Evolutionary conservation across 306 rosid species (phyloP), one percentile per base, ranked within the genome.

Genomic region (Fagus sylvatica): DNA sequence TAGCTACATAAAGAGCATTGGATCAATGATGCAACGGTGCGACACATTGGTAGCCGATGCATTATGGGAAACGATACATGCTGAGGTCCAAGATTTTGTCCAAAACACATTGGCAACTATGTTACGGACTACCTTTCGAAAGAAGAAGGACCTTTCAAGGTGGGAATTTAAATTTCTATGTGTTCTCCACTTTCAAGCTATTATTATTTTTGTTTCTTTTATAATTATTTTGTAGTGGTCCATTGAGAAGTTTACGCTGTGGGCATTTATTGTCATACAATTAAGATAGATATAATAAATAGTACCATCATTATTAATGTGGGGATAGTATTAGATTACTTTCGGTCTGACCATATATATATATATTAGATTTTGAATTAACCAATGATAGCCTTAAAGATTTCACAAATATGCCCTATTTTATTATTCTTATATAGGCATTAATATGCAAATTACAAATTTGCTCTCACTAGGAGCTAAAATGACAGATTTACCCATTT

Each of bases 61-160:
- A 83, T 88, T 95, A 83, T 95, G 98, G 97, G 98, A 95, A 88
- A 92, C 98, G 72, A 86, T 95, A 82, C 98, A 95, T 84, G 89
- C 98, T 5, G 98, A 95, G 88, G 98, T 95, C 78, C 98, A 95
- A 80, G 98, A 95, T 88, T 95, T 95, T 89, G 98, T 95, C 56
- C 98, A 95, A 81, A 95, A 95, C 88, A 89, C 98, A 51, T 80
- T 95, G 81, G 98, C 98, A 73, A 83, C 93, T 60, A 95, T 95
- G 98, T 74, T 92, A 83, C 88, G 92, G 73, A 95, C 98, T 78
- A 91, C 98, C 76, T 95, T 95, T 77, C 91, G 98, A 74, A 95
- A 92, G 92, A 95, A 95, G 90, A 95, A 95, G 84, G 98, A 95
- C 59, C 94, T 95, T 66, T 90, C 97, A 77, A 95, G 98, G 98